These are phyloP conservation scores for Nemania sp. DNA, from an alignment of 2,329 filamentous ascomycete genomes.

Conservation along the genomic window DNA sequence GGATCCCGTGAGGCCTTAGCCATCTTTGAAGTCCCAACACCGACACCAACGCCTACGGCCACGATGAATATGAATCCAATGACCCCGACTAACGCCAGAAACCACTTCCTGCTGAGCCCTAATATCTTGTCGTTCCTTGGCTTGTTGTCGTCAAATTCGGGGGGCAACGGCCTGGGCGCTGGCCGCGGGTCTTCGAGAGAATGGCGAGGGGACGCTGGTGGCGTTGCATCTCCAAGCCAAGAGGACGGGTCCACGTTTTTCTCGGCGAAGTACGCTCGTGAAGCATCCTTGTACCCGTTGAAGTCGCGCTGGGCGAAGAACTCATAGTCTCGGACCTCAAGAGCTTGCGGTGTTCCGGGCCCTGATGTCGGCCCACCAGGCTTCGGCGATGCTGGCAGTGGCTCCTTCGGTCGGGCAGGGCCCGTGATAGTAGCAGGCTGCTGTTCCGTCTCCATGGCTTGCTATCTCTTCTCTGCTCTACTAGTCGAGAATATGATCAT, in stretches of 20 bases:
- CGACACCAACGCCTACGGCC: constrained; percentile 54
- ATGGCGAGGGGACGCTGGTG: constrained; percentile 44
- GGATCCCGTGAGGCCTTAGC: constrained; percentile 28
- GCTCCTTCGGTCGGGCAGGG: constrained; percentile 37
- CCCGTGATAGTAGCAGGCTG: constrained; percentile 27
- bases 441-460: constrained; percentile 44
- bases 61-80: constrained; percentile 51
- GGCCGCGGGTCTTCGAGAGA: constrained; percentile 28
- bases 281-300: constrained; percentile 48
- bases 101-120: constrained; percentile 50
- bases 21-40: constrained; percentile 47
- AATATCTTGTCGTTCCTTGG: constrained; percentile 42
- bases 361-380: constrained; percentile 14
- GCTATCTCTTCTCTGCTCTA: constrained; percentile 35
- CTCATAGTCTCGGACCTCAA: constrained; percentile 51
- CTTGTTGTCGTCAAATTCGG: constrained; percentile 14
- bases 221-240: constrained; percentile 51
- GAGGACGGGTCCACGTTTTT: constrained; percentile 43
- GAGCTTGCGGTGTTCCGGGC: constrained; percentile 31
- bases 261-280: constrained; percentile 46
- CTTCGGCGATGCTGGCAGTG: constrained; percentile 26
- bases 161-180: constrained; percentile 22
- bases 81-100: constrained; percentile 53
- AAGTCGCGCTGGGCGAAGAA: constrained; percentile 51
- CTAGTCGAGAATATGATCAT: constrained; percentile 35